Base-by-base conservation (phyloP, 2,329 filamentous ascomycete species). In the Paraphoma sp. region DNA sequence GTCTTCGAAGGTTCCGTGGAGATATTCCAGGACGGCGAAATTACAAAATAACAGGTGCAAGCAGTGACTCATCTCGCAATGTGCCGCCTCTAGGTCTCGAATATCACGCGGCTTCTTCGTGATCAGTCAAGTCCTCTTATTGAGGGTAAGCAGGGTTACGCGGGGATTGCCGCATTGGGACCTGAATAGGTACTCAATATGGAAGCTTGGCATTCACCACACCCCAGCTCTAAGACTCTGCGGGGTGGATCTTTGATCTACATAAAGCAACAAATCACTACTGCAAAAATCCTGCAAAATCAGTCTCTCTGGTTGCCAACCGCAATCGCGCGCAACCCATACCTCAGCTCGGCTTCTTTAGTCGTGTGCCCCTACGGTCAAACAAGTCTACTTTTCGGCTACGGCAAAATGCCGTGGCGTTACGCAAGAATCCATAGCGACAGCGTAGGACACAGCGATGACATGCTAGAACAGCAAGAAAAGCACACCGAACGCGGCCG, bases 1-100 rank as follows among this genome's bases (percentile, higher is more conserved):
- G 60, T 71, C 7, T 52, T 70, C 1, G 64, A 72, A 47, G 57
- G 54, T n/a, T 70, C 61, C 18, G 45, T 66, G 7, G 45, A 60
- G 4, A 57, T 23, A 11, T 60, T 70, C 30, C 41, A 60, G 1
- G 31, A 52, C 1, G 47, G 42, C 4, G 54, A 53, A 30, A 16
- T 11, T 10, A 47, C n/a, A 23, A 29, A 16, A 46, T 46, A 10
- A 46, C 14, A 3, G 23, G 23, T 23, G 23, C 23, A 23, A 23
- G 3, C 23, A 23, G 5, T 23, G 23, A 2, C 23, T 23, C 23
- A 23, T 23, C 23, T 2, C 23, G 23, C 23, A 23, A 23, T 23
- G 23, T 5, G 23, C 23, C 23, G 23, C 23, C 5, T 23, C 2
- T 3, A 23, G 23, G 23, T 23, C 23, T 23, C 23, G 23, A 23